Base-by-base conservation (phyloP, 371 early-diverging fungal species). In the Thermomucor indicae-seudaticae region DNA sequence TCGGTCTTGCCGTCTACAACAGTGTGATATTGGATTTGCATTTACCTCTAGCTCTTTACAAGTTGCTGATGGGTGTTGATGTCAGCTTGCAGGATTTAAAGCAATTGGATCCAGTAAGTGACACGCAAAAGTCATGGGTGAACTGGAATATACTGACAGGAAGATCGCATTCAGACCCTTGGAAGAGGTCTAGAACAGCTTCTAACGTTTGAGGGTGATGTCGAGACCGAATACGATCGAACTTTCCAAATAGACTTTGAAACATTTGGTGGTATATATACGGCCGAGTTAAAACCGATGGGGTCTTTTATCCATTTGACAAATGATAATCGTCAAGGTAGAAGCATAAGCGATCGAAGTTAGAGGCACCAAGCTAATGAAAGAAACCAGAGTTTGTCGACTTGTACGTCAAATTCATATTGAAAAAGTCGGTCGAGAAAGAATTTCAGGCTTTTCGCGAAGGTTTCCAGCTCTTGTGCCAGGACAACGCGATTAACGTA, bases 1-100 rank as follows among this genome's bases (percentile, higher is more conserved):
- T 96, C 48, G 98, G 96, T 0, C 65, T 96, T 28, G 93, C 95
- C 23, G 87, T 98, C 5, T 94, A 95, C 69, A 95, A 98, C 63
- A 86, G 87, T 37, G 89, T 86, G n/a, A 88, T 92, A 46, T 72
- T 98, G 31, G 94, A 94, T 58, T 66, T 96, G 8, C 92, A 89
- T 37, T 82, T 98, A 43, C 90, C 95, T 0, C 66, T 80, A 16
- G 91, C 85, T 0, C 61, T 89, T 55, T 95, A 90, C 64, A 92
- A 92, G 58, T 94, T 90, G 74, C 64, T 97, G 19, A 78, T 92
- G 61, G 72, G 73, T 16, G 65, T 79, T 7, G 62, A 76, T 0
- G 70, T 79, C 11, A 70, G 60, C 4, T 54, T 91, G 14, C 28
- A 51, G 16, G 77, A 76, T 34, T 32, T 77, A 23, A 78, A 83